Percentiles rank a stretch among this genome's conserved stretches.
Evolutionary conservation across 2,329 filamentous ascomycete species (phyloP).

Genomic region (Microsporum canis): DNA sequence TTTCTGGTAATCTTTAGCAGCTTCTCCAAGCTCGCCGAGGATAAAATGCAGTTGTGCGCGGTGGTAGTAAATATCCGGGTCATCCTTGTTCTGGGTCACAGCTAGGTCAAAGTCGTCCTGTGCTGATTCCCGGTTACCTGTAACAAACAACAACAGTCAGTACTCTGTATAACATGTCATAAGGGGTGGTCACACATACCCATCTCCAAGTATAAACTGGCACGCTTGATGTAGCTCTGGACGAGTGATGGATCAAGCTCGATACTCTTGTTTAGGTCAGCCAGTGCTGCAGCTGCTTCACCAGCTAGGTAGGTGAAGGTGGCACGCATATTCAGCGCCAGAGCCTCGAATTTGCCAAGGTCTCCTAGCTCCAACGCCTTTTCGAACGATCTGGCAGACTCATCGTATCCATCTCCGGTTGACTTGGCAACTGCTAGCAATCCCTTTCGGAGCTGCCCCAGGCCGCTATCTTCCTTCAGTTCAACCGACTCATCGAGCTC

Average conservation of each 20-base stretch:
- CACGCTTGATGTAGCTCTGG: slow-evolving; percentile 97
- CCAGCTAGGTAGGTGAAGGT: slow-evolving; percentile 91
- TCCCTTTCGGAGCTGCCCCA: slow-evolving; percentile 75
- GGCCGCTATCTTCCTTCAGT: slow-evolving; percentile 63
- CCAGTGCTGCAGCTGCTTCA: slow-evolving; percentile 69
- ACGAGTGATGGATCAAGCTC: slow-evolving; percentile 78
- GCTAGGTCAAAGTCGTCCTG: slow-evolving; percentile 80
- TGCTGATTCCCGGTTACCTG: slow-evolving; percentile 73
- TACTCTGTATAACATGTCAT: not conserved
- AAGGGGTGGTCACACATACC: slow-evolving; percentile 42
- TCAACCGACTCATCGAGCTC: slow-evolving; percentile 76
- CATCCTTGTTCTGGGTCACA: slow-evolving; percentile 69
- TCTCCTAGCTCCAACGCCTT: slow-evolving; percentile 73
- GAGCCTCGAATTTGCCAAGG: slow-evolving; percentile 70
- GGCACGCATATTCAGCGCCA: slow-evolving; percentile 91
- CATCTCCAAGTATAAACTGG: slow-evolving; percentile 92
- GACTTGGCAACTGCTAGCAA: slow-evolving; percentile 70
- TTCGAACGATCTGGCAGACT: slow-evolving; percentile 75
- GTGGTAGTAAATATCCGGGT: slow-evolving; percentile 98
- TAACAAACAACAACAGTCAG: slow-evolving; percentile 18
- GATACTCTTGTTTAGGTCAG: slow-evolving; percentile 84
- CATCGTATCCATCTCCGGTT: slow-evolving; percentile 83
- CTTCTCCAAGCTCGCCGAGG: slow-evolving; percentile 81
- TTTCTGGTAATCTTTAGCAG: slow-evolving; percentile 97
- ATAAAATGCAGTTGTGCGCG: slow-evolving; percentile 98